Conservation (phyloP, 305 asterid genomes). For the Fraxinus albicans region DNA sequence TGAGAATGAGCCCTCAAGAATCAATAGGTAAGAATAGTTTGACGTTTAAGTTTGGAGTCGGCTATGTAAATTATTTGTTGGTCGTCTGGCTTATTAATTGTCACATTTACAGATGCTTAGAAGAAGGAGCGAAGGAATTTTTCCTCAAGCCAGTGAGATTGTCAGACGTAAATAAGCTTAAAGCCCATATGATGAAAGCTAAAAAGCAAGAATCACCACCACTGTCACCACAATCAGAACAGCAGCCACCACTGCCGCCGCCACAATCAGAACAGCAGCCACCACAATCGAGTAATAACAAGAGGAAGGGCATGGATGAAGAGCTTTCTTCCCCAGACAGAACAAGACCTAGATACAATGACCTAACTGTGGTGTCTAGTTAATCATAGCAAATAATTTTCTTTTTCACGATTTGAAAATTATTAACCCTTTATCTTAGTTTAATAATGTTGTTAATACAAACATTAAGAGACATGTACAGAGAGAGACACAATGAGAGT, state of each 20-base stretch:
- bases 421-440: not conserved
- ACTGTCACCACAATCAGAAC: constrained; percentile 6
- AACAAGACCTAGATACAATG: constrained; percentile 67
- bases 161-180: constrained; percentile 76
- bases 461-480: constrained; percentile 28
- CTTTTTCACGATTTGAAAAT: not conserved
- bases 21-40: constrained; percentile 56
- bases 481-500: constrained; percentile 13
- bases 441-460: constrained; percentile 22
- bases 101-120: constrained; percentile 56
- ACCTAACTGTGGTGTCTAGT: constrained; percentile 55
- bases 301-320: constrained; percentile 68
- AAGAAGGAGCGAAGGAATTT: constrained; percentile 94
- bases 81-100: not conserved
- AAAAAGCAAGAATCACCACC: constrained; percentile 33
- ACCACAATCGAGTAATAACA: constrained; percentile 31
- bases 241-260: constrained; percentile 5
- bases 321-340: constrained; percentile 58
- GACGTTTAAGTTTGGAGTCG: not conserved
- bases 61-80: not conserved
- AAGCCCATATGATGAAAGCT: constrained; percentile 76
- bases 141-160: constrained; percentile 84
- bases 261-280: constrained; percentile 17
- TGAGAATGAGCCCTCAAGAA: constrained; percentile 90
- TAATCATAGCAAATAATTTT: constrained; percentile 28